Evolutionary conservation across 371 early-diverging fungal species (phyloP).

Genomic region (Apophysomyces trapeziformis): DNA sequence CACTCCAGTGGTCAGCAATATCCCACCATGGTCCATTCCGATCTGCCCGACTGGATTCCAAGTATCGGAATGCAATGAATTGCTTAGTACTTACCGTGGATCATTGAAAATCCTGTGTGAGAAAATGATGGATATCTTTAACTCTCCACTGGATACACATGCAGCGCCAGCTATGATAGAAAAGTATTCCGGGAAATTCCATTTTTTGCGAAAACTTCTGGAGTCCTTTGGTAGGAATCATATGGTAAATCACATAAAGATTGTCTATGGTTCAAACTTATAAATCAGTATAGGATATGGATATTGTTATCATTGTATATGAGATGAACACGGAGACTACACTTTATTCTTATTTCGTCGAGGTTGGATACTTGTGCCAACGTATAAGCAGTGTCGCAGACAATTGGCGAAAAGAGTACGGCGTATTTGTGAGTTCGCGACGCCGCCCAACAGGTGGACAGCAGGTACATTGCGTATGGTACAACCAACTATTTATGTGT

Average conservation of each 20-base stretch:
- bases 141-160: background rate
- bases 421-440: background rate
- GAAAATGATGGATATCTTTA: background rate
- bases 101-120: background rate
- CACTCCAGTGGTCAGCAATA: background rate
- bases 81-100: background rate
- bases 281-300: background rate
- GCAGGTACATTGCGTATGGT: background rate
- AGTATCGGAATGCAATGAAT: background rate
- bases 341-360: background rate
- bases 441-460: background rate
- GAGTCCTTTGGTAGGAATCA: background rate
- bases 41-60: background rate
- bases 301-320: background rate
- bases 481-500: background rate
- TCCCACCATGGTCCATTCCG: background rate
- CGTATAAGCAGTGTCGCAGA: constrained; percentile 4
- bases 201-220: background rate
- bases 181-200: background rate
- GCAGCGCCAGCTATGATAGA: background rate
- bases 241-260: background rate
- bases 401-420: constrained; percentile 7
- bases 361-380: background rate
- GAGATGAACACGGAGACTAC: constrained; percentile 7
- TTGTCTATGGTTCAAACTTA: background rate